Evolutionary conservation across 345 rosid species (phyloP).

Genomic region (Acer negundo): DNA sequence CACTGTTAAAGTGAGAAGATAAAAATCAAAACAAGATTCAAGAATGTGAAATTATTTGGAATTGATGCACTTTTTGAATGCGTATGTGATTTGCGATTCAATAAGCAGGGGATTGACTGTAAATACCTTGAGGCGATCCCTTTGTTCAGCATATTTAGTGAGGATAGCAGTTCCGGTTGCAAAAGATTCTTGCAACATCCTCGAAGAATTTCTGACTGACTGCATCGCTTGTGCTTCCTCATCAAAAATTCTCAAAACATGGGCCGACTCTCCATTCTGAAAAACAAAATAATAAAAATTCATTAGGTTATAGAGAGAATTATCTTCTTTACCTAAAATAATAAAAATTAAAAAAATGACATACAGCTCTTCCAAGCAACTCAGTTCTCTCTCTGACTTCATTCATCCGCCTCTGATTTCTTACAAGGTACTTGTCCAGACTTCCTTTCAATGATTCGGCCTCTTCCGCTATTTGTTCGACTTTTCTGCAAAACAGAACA

Average conservation of each 20-base stretch:
- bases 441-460: slow-evolving; percentile 79
- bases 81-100: no score
- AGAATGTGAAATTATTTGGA: neutral
- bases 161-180: slow-evolving; percentile 83
- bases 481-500: slow-evolving; percentile 50
- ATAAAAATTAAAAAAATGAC: slow-evolving; percentile 16
- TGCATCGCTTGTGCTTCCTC: slow-evolving; percentile 93
- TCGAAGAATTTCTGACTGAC: slow-evolving; percentile 77
- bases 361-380: slow-evolving; percentile 76
- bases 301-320: neutral
- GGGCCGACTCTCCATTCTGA: slow-evolving; percentile 79
- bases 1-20: neutral
- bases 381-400: slow-evolving; percentile 92
- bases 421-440: slow-evolving; percentile 59
- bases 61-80: neutral
- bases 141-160: slow-evolving; percentile 82
- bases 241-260: slow-evolving; percentile 79
- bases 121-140: slow-evolving; percentile 85
- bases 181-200: slow-evolving; percentile 82
- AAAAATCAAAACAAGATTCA: slow-evolving; percentile 11
- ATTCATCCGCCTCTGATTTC: slow-evolving; percentile 66
- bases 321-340: neutral
- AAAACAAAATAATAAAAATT: slow-evolving; percentile 21
- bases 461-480: slow-evolving; percentile 89
- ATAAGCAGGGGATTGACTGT: no score